These are phyloP conservation scores for Camelina sativa DNA, from an alignment of 345 rosid genomes.

Conservation along the genomic window DNA sequence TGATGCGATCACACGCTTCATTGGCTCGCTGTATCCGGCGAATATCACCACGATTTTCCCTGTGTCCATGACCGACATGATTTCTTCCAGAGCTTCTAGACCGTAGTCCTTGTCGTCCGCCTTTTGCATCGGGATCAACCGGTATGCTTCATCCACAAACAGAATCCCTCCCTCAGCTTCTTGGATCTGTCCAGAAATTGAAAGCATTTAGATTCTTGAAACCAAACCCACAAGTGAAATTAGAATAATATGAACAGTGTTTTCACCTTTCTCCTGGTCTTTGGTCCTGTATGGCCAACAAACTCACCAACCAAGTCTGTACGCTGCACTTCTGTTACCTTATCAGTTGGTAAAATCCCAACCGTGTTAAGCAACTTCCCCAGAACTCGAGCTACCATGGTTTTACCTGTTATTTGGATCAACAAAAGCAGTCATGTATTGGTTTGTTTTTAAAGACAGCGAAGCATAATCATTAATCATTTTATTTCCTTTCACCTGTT, in stretches of 20 bases:
- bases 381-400: slow-evolving; percentile 96
- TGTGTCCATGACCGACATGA: slow-evolving; percentile 96
- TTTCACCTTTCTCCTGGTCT: slow-evolving; percentile 87
- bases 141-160: slow-evolving; percentile 98
- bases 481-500: slow-evolving; percentile 61
- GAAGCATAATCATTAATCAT: neutral
- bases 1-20: slow-evolving; percentile 92
- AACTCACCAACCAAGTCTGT: slow-evolving; percentile 99
- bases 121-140: slow-evolving; percentile 93
- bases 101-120: slow-evolving; percentile 96
- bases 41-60: slow-evolving; percentile 92
- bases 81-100: slow-evolving; percentile 93
- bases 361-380: slow-evolving; percentile 91
- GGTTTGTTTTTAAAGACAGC: neutral
- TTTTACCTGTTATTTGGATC: slow-evolving; percentile 66
- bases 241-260: neutral
- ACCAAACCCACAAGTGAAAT: slow-evolving; percentile 20
- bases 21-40: slow-evolving; percentile 95
- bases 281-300: slow-evolving; percentile 98
- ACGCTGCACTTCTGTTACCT: slow-evolving; percentile 87
- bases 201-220: slow-evolving; percentile 17
- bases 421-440: slow-evolving; percentile 20
- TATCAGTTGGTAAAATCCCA: slow-evolving; percentile 89
- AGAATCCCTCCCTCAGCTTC: slow-evolving; percentile 98
- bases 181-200: slow-evolving; percentile 62